Evolutionary conservation across 139 green algal species (phyloP).

Genomic region (Tetradesmus obliquus): DNA sequence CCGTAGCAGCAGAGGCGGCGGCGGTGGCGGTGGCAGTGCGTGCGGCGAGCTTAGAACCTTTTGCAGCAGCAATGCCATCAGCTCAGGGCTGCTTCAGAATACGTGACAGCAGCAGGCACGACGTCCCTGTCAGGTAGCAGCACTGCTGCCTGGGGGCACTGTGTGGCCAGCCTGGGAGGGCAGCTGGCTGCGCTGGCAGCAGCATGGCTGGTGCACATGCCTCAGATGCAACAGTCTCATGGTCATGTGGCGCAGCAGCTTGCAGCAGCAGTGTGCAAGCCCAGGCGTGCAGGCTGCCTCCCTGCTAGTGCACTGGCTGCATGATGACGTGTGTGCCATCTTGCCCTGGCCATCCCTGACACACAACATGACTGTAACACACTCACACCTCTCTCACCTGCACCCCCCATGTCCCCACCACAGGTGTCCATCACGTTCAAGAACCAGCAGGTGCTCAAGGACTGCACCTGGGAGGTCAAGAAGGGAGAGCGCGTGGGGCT

Average conservation of each 20-base stretch:
- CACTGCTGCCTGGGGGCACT: no score
- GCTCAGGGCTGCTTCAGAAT: not conserved
- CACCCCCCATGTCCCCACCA: no score
- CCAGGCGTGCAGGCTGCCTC: not conserved
- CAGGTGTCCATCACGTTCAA: constrained; percentile 93
- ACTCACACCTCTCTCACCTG: no score
- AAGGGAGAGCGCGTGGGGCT: constrained; percentile 97
- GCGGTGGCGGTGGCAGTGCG: not conserved
- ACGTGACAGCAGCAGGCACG: not conserved
- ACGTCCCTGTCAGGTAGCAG: no score
- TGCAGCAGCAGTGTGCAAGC: not conserved
- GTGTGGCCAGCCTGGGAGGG: no score
- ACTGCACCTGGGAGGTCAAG: constrained; percentile 96
- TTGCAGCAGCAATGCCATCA: not conserved
- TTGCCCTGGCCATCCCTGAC: no score
- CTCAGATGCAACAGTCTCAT: no score
- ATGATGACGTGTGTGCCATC: not conserved
- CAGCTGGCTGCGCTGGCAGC: no score
- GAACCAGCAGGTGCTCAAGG: constrained; percentile 91
- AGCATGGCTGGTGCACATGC: no score
- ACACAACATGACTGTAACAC: no score
- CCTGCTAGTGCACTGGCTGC: not conserved
- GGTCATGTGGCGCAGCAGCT: not conserved
- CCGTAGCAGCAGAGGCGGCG: not conserved
- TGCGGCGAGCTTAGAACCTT: not conserved